These are phyloP conservation scores for Tricholoma sp. DNA, from an alignment of 768 basidiomycete genomes.

Conservation along the genomic window DNA sequence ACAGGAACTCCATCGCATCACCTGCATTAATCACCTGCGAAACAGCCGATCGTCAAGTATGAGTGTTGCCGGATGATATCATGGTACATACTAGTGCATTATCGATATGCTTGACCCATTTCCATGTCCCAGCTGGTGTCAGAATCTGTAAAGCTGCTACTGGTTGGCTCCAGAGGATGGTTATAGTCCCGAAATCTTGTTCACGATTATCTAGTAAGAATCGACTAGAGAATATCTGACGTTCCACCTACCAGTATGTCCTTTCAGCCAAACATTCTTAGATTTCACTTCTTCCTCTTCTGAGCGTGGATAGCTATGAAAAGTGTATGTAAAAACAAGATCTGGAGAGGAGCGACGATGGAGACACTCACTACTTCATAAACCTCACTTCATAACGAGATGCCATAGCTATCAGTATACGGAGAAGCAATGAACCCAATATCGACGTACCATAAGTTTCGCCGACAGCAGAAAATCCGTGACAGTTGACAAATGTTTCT, in stretches of 20 bases:
- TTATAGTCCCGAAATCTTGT: constrained; percentile 18
- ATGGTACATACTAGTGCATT: constrained; percentile 34
- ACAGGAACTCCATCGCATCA: constrained; percentile 42
- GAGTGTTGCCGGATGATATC: not conserved
- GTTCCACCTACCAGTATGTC: constrained; percentile 33
- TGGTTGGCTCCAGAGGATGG: constrained; percentile 46
- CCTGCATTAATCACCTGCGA: constrained; percentile 31
- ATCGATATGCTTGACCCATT: constrained; percentile 42
- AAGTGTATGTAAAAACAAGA: not conserved
- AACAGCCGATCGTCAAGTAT: not conserved
- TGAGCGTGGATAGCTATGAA: constrained; percentile 32
- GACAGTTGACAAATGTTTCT: constrained; percentile 34
- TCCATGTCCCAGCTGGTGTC: constrained; percentile 36
- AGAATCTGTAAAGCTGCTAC: constrained; percentile 43
- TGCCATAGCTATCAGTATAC: no score
- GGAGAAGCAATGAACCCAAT: not conserved
- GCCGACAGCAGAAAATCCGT: constrained; percentile 29
- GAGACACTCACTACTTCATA: constrained; percentile 39
- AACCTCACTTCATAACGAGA: constrained; percentile 17
- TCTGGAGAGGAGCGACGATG: not conserved
- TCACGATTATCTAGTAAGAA: not conserved
- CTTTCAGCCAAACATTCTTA: constrained; percentile 46
- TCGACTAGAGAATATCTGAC: not conserved
- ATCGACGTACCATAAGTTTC: constrained; percentile 30
- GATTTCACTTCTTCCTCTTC: constrained; percentile 37